Conservation (phyloP, 805 yeast species). For the Pachysolen tannophilus region DNA sequence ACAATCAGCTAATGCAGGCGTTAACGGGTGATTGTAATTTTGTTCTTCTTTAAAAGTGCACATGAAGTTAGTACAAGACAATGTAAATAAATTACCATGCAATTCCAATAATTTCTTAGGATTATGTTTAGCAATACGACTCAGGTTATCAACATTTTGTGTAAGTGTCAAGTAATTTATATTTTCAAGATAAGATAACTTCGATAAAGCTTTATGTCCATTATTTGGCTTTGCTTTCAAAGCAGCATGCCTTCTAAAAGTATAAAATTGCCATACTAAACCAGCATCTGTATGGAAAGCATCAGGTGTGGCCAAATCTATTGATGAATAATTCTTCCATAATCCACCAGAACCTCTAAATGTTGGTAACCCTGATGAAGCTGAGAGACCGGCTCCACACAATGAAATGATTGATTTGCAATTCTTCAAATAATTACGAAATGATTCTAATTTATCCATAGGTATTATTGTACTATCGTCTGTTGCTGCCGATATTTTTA, state of each 20-base stretch:
- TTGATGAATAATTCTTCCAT: slow-evolving; percentile 72
- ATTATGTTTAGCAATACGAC: slow-evolving; percentile 57
- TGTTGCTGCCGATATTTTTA: background rate
- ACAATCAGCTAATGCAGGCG: slow-evolving; percentile 38
- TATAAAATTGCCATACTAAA: slow-evolving; percentile 84
- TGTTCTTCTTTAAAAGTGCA: slow-evolving; percentile 55
- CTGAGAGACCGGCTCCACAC: slow-evolving; percentile 82
- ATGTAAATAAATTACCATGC: slow-evolving; percentile 71
- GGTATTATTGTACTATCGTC: no score
- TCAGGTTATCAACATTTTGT: slow-evolving; percentile 78
- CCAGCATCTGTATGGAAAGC: slow-evolving; percentile 81
- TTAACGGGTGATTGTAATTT: slow-evolving; percentile 51
- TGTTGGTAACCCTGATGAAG: slow-evolving; percentile 68
- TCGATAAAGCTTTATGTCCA: slow-evolving; percentile 67
- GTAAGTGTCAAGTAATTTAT: slow-evolving; percentile 56
- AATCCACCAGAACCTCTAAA: slow-evolving; percentile 66
- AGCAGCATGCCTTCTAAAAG: slow-evolving; percentile 59
- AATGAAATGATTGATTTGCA: slow-evolving; percentile 49
- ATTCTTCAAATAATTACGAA: slow-evolving; percentile 40
- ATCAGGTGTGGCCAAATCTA: slow-evolving; percentile 87
- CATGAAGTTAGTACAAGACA: slow-evolving; percentile 67
- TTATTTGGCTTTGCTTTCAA: slow-evolving; percentile 60
- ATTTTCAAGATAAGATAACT: slow-evolving; percentile 36
- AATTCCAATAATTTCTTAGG: slow-evolving; percentile 48
- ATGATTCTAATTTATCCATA: slow-evolving; percentile 21